Percentiles rank a stretch among this genome's conserved stretches.
Conservation (phyloP, 495 filamentous ascomycete genomes). For the Trichoderma reesei region DNA sequence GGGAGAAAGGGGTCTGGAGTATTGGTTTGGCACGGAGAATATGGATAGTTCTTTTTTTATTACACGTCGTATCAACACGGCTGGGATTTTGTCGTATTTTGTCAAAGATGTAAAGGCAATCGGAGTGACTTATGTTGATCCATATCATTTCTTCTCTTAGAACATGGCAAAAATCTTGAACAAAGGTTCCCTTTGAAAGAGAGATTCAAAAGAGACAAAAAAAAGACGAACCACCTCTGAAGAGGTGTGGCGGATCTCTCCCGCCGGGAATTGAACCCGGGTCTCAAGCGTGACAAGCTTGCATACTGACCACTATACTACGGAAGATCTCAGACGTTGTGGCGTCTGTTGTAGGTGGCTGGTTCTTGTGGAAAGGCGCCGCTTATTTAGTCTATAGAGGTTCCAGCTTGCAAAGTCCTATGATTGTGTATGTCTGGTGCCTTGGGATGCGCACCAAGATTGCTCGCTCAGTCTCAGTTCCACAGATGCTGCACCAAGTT, state of each 20-base stretch:
- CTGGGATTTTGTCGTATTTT: background rate
- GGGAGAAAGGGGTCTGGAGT: conserved; percentile 6
- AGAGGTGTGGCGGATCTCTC: conserved; percentile 12
- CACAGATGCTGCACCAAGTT: no score
- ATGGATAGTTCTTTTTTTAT: background rate
- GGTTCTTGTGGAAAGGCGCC: background rate
- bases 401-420: no score
- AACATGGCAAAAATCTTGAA: background rate
- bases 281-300: conserved; percentile 13
- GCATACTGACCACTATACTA: conserved; percentile 14
- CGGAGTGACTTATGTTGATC: no score
- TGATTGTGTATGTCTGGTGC: no score
- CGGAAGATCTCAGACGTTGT: conserved; percentile 7
- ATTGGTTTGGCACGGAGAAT: background rate
- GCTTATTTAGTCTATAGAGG: background rate
- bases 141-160: no score
- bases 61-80: background rate
- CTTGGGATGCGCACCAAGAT: no score
- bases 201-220: background rate
- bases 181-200: background rate
- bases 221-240: conserved; percentile 4
- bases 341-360: background rate
- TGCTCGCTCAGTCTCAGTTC: no score
- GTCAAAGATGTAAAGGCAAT: no score
- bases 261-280: conserved; percentile 13